Evolutionary conservation across 768 basidiomycete genomes (phyloP), one percentile per base, ranked within the genome.

Genomic region (Galerina marginata): DNA sequence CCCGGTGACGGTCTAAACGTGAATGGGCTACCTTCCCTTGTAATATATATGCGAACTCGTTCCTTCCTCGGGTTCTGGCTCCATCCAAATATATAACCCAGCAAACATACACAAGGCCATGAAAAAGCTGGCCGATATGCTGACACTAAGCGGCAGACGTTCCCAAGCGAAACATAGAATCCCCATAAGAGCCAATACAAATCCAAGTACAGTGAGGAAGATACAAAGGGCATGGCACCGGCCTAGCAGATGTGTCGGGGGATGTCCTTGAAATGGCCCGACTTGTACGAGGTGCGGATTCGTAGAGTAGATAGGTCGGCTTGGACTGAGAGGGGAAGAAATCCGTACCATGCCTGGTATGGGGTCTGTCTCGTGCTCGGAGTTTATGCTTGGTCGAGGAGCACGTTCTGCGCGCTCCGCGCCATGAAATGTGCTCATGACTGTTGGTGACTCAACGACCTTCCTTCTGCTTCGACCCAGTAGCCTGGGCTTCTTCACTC

Each of bases 241-340:
- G 53, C 77, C 78, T 38, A 88, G 75, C 25, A 88, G 70, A 60
- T 83, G 79, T 9, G 75, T 76, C 6, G 79, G 75, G 51, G 82
- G 73, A 25, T 75, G 66, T 29, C 68, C 69, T 23, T 71, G 63
- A 68, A 85, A 83, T 4, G 75, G 79, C 9, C 83, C 83, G 20
- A 84, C 79, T 61, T 80, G 80, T 50, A 83, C 83, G 7, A 87
- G 62, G 54, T 82, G 83, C 5, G 86, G 85, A 64, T 84, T 75
- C 16, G 69, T 61, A 5, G 79, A 81, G 66, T 79, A 78, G 29
- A 84, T 73, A 3, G 71, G 69, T 42, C 56, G 36, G 7, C 36
- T 39, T 5, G 46, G 48, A 6, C 37, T 33, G 2, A 56, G 29
- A 6, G 46, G 53, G 3, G 63, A 59, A 3, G 57, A 40, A 20